phyloP scores from a whole-genome alignment of 371 early-diverging fungal genomes.

The Choanephora cucurbitarum region DNA sequence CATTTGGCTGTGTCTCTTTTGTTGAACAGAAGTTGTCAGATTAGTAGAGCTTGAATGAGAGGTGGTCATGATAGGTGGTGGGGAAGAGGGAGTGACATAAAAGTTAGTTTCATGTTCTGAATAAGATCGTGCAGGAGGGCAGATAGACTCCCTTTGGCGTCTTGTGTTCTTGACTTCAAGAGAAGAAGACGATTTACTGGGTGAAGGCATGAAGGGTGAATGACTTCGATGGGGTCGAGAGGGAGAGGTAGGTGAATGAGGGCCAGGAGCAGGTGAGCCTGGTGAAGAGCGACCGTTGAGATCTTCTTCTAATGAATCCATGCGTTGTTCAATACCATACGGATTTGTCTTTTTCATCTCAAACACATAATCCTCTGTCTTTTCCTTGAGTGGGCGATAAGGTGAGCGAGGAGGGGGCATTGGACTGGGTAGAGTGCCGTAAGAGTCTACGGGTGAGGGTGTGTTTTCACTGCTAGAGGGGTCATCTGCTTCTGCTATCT shows the following conservation, averaged over 20 bases:
- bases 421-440: conserved; percentile 17
- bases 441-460: conserved; percentile 17
- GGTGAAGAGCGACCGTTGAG: conserved; percentile 25
- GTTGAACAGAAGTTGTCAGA: neutral
- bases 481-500: conserved; percentile 34
- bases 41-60: conserved; percentile 1
- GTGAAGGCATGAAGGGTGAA: conserved; percentile 24
- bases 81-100: conserved; percentile 45
- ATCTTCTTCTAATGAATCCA: conserved; percentile 15
- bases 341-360: conserved; percentile 18
- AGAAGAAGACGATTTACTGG: conserved; percentile 31
- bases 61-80: conserved; percentile 22
- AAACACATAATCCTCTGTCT: conserved; percentile 6
- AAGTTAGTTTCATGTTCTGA: conserved; percentile 41
- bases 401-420: conserved; percentile 39
- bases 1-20: neutral
- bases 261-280: conserved; percentile 24
- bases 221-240: conserved; percentile 10
- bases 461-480: conserved; percentile 18
- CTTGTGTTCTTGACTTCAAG: conserved; percentile 25
- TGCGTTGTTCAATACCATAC: conserved; percentile 47
- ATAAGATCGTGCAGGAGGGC: conserved; percentile 32
- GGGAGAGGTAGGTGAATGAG: conserved; percentile 14
- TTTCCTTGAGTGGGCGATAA: conserved; percentile 30
- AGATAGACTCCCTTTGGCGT: conserved; percentile 32